Base-by-base conservation (phyloP, 2,329 filamentous ascomycete genomes). In the Cercospora zeina region DNA sequence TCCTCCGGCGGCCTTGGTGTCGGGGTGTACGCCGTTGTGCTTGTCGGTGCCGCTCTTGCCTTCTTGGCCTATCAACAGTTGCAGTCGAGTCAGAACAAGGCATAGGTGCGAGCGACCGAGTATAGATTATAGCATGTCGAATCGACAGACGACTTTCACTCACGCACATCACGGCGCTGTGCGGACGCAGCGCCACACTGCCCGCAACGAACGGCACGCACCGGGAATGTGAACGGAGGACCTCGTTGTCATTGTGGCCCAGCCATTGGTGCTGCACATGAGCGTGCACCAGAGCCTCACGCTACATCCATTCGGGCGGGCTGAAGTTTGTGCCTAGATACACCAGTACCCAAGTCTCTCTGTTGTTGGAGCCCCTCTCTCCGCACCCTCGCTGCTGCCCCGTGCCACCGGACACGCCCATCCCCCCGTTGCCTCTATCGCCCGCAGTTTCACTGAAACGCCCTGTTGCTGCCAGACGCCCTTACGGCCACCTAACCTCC, bases 61-160 rank as follows among this genome's bases (percentile, higher is more conserved):
- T 97, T 91, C 80, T 85, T 84, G 71, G 90, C 84, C 72, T 97
- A 93, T 83, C 88, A 93, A 79, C 96, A 95, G 82, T 77, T 96
- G 71, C 87, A 93, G 81, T 79, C 82, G 76, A 78, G 82, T 56
- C 62, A 70, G 62, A 65, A 72, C 63, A 74, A 72, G 68, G 67
- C 68, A 64, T 72, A 69, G 63, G 58, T 49, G 42, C 47, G 47
- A 65, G 47, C n/a, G 24, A 4, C 21, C 21, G 47, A 16, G 47
- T 16, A 42, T 42, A 45, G 39, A 45, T 45, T 21, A 11, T 24
- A 45, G 39, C 39, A 45, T 16, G 11, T 45, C 21, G 39, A 45
- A 45, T 45, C 16, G 39, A 27, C n/a, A 24, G 11, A 21, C 16
- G 39, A 45, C 39, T 13, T 45, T 21, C 16, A 19, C 39, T 19